Evolutionary conservation across 2,329 filamentous ascomycete genomes (phyloP).

Genomic region (Fusarium concolor): DNA sequence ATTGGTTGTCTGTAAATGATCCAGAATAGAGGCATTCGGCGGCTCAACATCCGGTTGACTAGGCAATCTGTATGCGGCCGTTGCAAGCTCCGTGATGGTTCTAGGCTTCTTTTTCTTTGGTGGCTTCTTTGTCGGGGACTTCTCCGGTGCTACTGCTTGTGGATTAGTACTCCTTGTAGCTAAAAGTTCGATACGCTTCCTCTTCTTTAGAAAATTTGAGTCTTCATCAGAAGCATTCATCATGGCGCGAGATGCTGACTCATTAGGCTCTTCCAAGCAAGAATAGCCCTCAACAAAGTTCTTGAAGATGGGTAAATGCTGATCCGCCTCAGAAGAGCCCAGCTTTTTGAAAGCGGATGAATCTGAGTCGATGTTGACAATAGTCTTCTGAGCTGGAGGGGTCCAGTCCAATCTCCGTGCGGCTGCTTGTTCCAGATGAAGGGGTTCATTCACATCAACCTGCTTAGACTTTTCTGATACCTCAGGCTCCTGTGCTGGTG

Average conservation of each 20-base stretch:
- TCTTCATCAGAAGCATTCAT: slow-evolving; percentile 42
- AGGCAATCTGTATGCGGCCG: slow-evolving; percentile 69
- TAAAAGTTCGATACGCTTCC: slow-evolving; percentile 67
- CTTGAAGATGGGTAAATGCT: slow-evolving; percentile 54
- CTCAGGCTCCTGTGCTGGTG: slow-evolving; percentile 30
- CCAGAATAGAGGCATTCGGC: slow-evolving; percentile 56
- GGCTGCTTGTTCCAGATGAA: slow-evolving; percentile 62
- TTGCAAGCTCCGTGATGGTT: slow-evolving; percentile 83
- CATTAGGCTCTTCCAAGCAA: slow-evolving; percentile 46
- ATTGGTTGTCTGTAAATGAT: slow-evolving; percentile 52
- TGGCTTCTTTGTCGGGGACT: slow-evolving; percentile 62
- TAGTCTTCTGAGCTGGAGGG: slow-evolving; percentile 62
- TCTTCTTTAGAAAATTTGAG: slow-evolving; percentile 60
- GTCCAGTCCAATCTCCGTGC: slow-evolving; percentile 75
- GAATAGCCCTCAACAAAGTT: slow-evolving; percentile 59
- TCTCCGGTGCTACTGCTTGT: slow-evolving; percentile 39
- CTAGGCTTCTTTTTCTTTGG: slow-evolving; percentile 78
- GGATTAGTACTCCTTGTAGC: slow-evolving; percentile 47
- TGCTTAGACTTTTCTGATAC: slow-evolving; percentile 24
- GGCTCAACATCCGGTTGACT: slow-evolving; percentile 49
- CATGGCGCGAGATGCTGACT: slow-evolving; percentile 34
- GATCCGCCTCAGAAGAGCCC: slow-evolving; percentile 13
- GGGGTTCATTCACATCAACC: slow-evolving; percentile 48
- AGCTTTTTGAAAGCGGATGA: slow-evolving; percentile 44
- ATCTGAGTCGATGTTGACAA: slow-evolving; percentile 47